A percentile compares a stretch with the other conserved stretches of the same genome.
These are phyloP conservation scores for Huntiella omanensis DNA, from an alignment of 2,329 filamentous ascomycete species.

Conservation along the genomic window DNA sequence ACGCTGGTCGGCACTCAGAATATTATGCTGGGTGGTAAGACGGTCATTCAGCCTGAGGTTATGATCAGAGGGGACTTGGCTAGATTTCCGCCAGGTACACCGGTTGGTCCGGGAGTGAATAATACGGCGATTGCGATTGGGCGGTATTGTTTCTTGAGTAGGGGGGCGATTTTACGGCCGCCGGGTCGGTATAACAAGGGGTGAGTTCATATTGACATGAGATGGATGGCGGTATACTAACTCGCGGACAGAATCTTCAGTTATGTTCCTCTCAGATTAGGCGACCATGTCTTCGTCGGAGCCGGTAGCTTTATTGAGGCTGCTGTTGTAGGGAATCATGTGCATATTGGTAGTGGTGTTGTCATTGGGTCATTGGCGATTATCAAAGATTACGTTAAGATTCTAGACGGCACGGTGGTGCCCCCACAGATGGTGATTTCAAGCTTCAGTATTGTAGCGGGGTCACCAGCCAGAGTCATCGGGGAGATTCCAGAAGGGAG, in stretches of 20 bases:
- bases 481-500: constrained; percentile 63
- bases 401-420: constrained; percentile 69
- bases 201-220: constrained; percentile 15
- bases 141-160: constrained; percentile 74
- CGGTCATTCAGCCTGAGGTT: constrained; percentile 86
- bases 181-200: constrained; percentile 70
- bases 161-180: constrained; percentile 60
- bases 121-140: constrained; percentile 69
- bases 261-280: constrained; percentile 79
- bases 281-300: constrained; percentile 86
- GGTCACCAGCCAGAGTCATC: constrained; percentile 58
- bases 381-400: constrained; percentile 79
- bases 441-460: constrained; percentile 80
- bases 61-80: constrained; percentile 84
- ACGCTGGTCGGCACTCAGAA: constrained; percentile 89
- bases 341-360: constrained; percentile 62
- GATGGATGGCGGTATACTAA: background rate
- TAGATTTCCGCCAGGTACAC: constrained; percentile 30
- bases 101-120: constrained; percentile 22
- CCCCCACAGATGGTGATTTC: constrained; percentile 82
- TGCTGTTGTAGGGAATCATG: constrained; percentile 65
- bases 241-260: constrained; percentile 35
- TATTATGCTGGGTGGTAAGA: constrained; percentile 92
- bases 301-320: constrained; percentile 60
- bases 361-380: constrained; percentile 75